Evolutionary conservation across 345 rosid genomes (phyloP), one percentile per base, ranked within the genome.

Genomic region (Hibiscus trionum): DNA sequence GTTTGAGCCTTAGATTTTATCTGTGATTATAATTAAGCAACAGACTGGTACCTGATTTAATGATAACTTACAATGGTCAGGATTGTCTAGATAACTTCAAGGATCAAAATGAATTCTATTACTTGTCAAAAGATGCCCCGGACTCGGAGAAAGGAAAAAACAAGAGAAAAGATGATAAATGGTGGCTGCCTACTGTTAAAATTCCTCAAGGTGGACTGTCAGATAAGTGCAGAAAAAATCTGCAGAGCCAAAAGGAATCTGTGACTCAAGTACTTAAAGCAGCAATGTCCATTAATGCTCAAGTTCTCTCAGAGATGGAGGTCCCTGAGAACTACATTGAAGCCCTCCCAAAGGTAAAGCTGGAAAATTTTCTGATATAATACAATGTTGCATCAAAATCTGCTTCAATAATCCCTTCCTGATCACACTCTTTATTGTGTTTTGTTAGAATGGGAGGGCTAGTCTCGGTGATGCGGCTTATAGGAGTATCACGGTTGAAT

Each of bases 211-310:
- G 86, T 61, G 97, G 98, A 74, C 78, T 91, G 70, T 86, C 98
- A 6, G 96, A 94, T 4, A 74, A 46, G 31, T 42, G 89, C 0
- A 86, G 87, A 67, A 91, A 90, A 71, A 90, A 88, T 80, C 74
- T 94, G 85, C 92, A 86, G 82, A 82, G 68, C 79, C 97, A 90
- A 44, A 94, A 91, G 66, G 98, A 91, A 66, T 85, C 89, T 66
- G 98, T 91, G 39, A 91, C 87, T 76, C 98, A 94, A 76, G 97
- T 94, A 50, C 93, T 91, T 44, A 94, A 91, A 84, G 97, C 98
- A 60, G 97, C 97, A 52, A 91, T 94, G 97, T 96, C 97, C 5
- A 94, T 94, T 73, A 94, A 94, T 76, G 88, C 97, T 61, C 96
- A 94, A 78, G 91, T 90, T 77, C 80, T 94, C 31, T 83, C 88